Conservation (phyloP, 148 eudicot species). For the Rhododendron ovatum region DNA sequence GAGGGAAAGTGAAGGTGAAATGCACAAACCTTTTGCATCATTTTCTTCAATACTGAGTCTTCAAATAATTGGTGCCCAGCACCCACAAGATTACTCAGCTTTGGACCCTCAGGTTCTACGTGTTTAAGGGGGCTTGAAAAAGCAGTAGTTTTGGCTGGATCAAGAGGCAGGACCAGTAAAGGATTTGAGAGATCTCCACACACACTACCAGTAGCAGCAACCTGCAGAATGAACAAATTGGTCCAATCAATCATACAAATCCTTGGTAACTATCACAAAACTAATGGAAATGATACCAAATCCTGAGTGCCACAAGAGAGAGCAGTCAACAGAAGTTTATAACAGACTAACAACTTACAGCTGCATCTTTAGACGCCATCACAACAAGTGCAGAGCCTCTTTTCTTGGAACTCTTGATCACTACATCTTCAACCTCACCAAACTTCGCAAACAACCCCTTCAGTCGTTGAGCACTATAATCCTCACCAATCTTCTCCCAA, state of each 20-base stretch:
- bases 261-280: neutral
- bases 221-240: conserved; percentile 27
- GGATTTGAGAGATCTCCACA: conserved; percentile 76
- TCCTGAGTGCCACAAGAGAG: neutral
- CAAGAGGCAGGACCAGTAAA: conserved; percentile 64
- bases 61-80: conserved; percentile 62
- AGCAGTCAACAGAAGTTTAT: neutral
- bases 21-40: conserved; percentile 51
- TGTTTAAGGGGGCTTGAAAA: conserved; percentile 36
- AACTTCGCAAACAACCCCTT: conserved; percentile 44
- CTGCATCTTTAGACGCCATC: conserved; percentile 48
- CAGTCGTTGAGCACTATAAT: conserved; percentile 38
- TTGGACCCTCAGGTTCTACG: conserved; percentile 37
- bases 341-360: conserved; percentile 24
- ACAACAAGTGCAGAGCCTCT: conserved; percentile 44
- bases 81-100: conserved; percentile 57
- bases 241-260: neutral
- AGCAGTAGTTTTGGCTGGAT: conserved; percentile 30
- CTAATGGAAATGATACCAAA: neutral
- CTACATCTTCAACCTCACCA: conserved; percentile 64
- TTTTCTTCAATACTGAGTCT: conserved; percentile 62
- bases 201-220: conserved; percentile 53
- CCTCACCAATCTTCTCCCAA: conserved; percentile 48
- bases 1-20: neutral
- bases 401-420: conserved; percentile 43